phyloP scores from a whole-genome alignment of 2,329 filamentous ascomycete species.

The Stachybotrys chlorohalonatus region DNA sequence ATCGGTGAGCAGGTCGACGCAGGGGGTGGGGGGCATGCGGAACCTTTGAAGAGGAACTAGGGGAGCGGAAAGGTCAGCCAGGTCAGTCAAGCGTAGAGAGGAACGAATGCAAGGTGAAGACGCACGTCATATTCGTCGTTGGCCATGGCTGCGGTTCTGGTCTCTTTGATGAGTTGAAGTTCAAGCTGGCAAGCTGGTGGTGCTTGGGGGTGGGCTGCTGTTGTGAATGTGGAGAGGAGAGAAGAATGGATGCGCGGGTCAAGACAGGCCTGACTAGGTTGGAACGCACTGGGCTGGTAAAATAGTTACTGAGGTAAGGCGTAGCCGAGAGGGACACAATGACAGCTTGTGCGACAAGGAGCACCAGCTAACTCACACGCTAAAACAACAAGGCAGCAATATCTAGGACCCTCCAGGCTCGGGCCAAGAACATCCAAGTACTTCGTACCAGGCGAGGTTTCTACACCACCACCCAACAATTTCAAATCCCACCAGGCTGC shows the following conservation, averaged over 20 bases:
- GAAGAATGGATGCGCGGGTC: constrained; percentile 12
- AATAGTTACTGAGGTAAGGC: neutral
- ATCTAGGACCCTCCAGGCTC: neutral
- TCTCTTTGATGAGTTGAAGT: constrained; percentile 9
- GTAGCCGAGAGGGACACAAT: neutral
- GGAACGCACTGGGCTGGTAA: neutral
- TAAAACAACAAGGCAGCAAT: neutral
- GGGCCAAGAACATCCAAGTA: no score
- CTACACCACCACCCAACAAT: no score
- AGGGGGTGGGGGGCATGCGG: constrained; percentile 16
- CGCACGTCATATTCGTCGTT: constrained; percentile 99
- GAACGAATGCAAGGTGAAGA: constrained; percentile 11
- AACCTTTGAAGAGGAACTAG: constrained; percentile 99
- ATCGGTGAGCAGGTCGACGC: constrained; percentile 1
- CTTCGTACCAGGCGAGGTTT: no score
- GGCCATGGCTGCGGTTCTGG: constrained; percentile 60
- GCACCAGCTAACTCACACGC: neutral
- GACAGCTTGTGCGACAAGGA: neutral
- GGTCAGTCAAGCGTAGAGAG: constrained; percentile 10
- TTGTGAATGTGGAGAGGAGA: constrained; percentile 18
- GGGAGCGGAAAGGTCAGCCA: constrained; percentile 21
- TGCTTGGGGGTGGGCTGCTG: constrained; percentile 12
- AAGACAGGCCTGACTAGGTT: neutral
- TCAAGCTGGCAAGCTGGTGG: constrained; percentile 5
- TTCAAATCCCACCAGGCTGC: no score